Base-by-base conservation (phyloP, 2,329 filamentous ascomycete species). In the Lomentospora prolificans region DNA sequence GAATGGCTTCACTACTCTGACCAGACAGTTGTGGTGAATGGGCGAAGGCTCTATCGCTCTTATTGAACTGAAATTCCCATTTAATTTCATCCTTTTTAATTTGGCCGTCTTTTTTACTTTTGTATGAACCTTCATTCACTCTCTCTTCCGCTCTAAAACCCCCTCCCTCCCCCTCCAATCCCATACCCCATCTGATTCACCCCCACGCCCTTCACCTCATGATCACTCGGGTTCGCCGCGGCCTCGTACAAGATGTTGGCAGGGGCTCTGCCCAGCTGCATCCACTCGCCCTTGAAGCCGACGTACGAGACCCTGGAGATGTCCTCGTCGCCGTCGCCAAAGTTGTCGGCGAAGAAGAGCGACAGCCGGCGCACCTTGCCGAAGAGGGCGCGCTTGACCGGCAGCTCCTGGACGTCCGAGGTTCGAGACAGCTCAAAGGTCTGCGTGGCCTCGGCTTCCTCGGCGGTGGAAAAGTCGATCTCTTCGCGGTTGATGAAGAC, bases 231-330 rank as follows among this genome's bases (percentile, higher is more conserved):
- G 69, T 96, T 96, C 33, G 94, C 87, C 25, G 92, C 92, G 17
- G 90, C 87, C 78, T 99, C 94, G 70, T 97, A 99, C 58, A 96
- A 65, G 63, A 97, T 92, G 62, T 87, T 90, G 5, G 87, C 75
- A 1, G 94, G 90, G 66, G 68, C 72, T 59, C 66, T 65, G 22
- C 86, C 94, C 65, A 95, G 71, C 67, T 85, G 84, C 81, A 94
- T 94, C 78, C 90, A 97, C 71, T 96, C 89, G 24, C 94, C 94
- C 72, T 89, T 91, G 75, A 99, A 97, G 1, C 89, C 94, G 57
- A 97, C 60, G 71, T 96, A 99, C 59, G 78, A 84, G 2, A 97
- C 69, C 51, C 84, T 79, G 48, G 89, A 92, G 56, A 86, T 83
- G 56, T 95, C 89, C 66, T 91, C 89, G 12, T 90, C 87, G 0